These are phyloP conservation scores for Phlyctochytrium arcticum DNA, from an alignment of 192 early-diverging fungal genomes.

Conservation along the genomic window DNA sequence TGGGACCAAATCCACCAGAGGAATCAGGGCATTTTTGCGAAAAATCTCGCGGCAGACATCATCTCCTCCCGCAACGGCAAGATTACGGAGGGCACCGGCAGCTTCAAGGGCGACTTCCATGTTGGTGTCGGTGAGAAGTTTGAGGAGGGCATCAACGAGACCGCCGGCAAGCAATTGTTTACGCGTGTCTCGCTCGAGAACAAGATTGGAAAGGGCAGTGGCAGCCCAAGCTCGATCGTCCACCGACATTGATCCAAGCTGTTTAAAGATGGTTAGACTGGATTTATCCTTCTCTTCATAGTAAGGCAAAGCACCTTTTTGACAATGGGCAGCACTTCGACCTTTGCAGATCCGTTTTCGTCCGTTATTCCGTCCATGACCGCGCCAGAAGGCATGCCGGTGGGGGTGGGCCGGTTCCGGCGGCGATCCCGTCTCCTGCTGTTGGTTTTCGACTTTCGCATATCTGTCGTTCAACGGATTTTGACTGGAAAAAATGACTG, in stretches of 20 bases:
- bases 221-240: conserved; percentile 87
- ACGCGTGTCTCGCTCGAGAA: conserved; percentile 62
- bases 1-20: conserved; percentile 45
- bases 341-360: background rate
- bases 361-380: no score
- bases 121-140: conserved; percentile 66
- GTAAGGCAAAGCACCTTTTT: conserved; percentile 20
- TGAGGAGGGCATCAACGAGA: conserved; percentile 62
- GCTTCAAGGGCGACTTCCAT: conserved; percentile 71
- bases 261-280: background rate
- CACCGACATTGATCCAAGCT: conserved; percentile 63
- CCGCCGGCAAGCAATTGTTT: conserved; percentile 72
- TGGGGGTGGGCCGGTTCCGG: no score
- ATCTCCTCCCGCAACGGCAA: conserved; percentile 50
- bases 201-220: conserved; percentile 77
- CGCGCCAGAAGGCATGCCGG: no score
- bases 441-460: no score
- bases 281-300: background rate
- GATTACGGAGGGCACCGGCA: conserved; percentile 67
- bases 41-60: conserved; percentile 57
- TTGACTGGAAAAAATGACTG: no score
- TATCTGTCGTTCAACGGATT: no score
- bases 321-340: conserved; percentile 18
- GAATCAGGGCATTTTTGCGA: conserved; percentile 50
- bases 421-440: no score